Evolutionary conservation across 768 basidiomycete species (phyloP), one percentile per base, ranked within the genome.

Genomic region (Mycena albidolilacea): DNA sequence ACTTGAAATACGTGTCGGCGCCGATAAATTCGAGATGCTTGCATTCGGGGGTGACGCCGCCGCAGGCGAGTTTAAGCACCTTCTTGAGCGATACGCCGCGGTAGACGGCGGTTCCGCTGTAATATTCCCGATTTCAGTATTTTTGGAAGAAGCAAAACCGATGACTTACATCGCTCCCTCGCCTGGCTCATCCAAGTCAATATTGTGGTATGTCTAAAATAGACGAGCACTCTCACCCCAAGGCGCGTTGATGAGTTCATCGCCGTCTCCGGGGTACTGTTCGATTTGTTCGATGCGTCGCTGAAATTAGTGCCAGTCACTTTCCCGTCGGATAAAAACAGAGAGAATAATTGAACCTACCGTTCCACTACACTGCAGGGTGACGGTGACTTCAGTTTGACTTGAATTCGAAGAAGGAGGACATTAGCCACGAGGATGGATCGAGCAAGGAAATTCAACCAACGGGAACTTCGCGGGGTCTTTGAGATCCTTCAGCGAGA

Each of bases 1-100:
- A 86, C 88, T 88, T 87, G 82, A 89, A 88, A 77, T 89, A 89
- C 0, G 88, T 89, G 71, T 90, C 89, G 7, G 88, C 88, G 30
- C 89, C 88, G 70, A 89, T 85, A 77, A 89, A 87, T 77, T 90
- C 89, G 74, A 89, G 80, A 76, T 89, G 88, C 75, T 85, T 73
- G 63, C 85, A 86, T 48, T 87, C 85, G 14, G 86, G 85, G 21
- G 81, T 77, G 50, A 89, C 79, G 19, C 88, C 89, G 3, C 88
- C 88, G 72, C 87, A 89, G 0, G 88, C 88, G 43, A 81, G 76
- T 77, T 89, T 89, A 57, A 89, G 82, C 3, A 89, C 85, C 69
- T 88, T 88, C 81, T 89, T 89, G 35, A 89, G 80, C 6, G 87
- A 81, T 4, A 89, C 89, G 4, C 88, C 89, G 35, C 87, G 83